Conservation (phyloP, 1,284 basidiomycete species). For the Moniliella sp. region DNA sequence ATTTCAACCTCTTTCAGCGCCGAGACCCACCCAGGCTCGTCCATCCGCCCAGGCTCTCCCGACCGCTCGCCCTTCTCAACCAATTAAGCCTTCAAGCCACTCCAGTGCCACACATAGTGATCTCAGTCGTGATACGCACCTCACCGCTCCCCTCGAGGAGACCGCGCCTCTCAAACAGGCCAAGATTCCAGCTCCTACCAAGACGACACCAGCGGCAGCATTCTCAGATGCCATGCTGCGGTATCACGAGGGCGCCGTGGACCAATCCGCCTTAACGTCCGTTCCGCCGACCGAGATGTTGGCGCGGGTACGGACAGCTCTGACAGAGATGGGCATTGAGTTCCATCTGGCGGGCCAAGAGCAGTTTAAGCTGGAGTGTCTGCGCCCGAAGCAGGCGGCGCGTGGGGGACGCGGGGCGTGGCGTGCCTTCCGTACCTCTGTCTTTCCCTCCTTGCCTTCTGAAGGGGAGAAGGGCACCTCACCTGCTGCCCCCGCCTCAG, state of each 20-base stretch:
- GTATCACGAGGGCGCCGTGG: constrained; percentile 6
- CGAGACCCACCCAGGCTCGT: no score
- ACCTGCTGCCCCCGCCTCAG: no score
- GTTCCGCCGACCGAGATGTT: constrained; percentile 66
- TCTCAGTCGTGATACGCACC: no score
- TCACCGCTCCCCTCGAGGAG: neutral
- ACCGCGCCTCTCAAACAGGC: no score
- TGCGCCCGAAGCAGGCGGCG: constrained; percentile 22
- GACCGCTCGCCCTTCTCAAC: no score
- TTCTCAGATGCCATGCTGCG: constrained; percentile 6
- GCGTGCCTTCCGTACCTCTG: constrained; percentile 15
- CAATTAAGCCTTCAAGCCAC: neutral
- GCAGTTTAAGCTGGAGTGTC: constrained; percentile 36
- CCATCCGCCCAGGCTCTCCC: no score
- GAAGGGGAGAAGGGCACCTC: constrained; percentile 23
- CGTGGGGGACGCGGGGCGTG: constrained; percentile 17
- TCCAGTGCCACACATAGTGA: neutral
- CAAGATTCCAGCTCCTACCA: constrained; percentile 21
- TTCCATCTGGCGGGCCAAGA: constrained; percentile 61
- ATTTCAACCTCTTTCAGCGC: no score
- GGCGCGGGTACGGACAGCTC: constrained; percentile 53
- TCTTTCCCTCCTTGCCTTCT: constrained; percentile 20
- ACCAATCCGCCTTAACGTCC: constrained; percentile 69
- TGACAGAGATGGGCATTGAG: constrained; percentile 75
- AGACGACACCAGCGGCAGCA: constrained; percentile 5